These are phyloP conservation scores for Tetradesmus lagerheimii DNA, from an alignment of 139 green algal genomes.

Conservation along the genomic window DNA sequence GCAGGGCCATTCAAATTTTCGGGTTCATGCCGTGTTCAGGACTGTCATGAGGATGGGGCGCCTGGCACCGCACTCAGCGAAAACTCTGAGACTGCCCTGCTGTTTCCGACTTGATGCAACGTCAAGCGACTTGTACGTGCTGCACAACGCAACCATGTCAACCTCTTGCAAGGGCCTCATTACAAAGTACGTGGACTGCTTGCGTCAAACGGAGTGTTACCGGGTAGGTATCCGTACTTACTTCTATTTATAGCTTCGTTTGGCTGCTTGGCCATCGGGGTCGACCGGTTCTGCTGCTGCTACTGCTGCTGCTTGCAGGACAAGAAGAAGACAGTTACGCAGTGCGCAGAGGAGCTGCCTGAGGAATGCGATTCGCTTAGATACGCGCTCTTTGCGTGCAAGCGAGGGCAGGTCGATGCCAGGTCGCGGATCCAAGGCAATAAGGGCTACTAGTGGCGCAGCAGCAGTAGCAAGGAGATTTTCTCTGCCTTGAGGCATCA, in stretches of 20 bases:
- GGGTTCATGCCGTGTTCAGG: no score
- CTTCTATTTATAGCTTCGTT: not conserved
- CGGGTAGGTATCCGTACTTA: slow-evolving; percentile 51
- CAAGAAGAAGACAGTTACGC: slow-evolving; percentile 61
- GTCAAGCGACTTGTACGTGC: no score
- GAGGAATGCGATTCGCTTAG: slow-evolving; percentile 76
- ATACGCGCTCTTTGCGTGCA: slow-evolving; percentile 77
- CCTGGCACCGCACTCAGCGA: no score
- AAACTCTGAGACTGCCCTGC: no score
- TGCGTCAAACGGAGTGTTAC: slow-evolving; percentile 79
- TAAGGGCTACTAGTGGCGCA: slow-evolving; percentile 71
- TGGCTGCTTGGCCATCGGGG: not conserved
- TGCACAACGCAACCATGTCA: slow-evolving; percentile 77
- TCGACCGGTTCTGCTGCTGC: not conserved
- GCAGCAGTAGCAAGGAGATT: not conserved
- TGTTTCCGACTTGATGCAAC: no score
- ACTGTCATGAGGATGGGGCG: no score
- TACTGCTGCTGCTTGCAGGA: slow-evolving; percentile 48
- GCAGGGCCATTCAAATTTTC: no score
- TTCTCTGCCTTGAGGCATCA: not conserved
- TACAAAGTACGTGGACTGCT: slow-evolving; percentile 78
- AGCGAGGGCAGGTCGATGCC: slow-evolving; percentile 80
- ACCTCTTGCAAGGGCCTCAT: slow-evolving; percentile 77
- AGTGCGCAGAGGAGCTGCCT: slow-evolving; percentile 68
- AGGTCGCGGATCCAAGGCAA: slow-evolving; percentile 83